Evolutionary conservation across 2,329 filamentous ascomycete genomes (phyloP), one percentile per base, ranked within the genome.

Genomic region (Colletotrichum abscissum): DNA sequence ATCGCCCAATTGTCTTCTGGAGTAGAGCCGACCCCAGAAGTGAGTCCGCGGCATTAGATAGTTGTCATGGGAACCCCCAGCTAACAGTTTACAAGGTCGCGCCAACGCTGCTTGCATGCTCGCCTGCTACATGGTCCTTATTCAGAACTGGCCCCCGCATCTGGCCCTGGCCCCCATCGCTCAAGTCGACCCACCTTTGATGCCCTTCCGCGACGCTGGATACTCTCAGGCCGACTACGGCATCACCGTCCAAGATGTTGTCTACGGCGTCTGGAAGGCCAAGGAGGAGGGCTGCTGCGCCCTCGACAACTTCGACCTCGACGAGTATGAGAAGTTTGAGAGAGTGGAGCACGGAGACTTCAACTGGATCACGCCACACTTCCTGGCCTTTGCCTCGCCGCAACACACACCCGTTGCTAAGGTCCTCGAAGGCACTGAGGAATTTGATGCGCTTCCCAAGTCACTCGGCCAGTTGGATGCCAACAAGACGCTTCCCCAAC

Each of bases 211-310:
- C 75, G 97, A 99, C 82, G 97, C 97, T 72, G 97, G 97, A 67
- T 99, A 99, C 88, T 98, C 95, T 84, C 96, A 98, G 84, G 97
- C 97, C 74, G 97, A 99, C 83, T 99, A 98, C 81, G 93, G 95
- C 67, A 91, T 99, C 78, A 98, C 93, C 72, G 95, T 99, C 56
- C 97, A 99, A 84, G 97, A 99, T 81, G 92, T 99, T 55, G 96
- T 99, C 8, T 99, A 99, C 80, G 97, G 97, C 73, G 95, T 99
- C 22, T 99, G 97, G 96, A 97, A 96, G 82, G 97, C 97, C 58
- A 99, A 98, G 87, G 97, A 99, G 81, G 94, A 98, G 83, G 93
- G 93, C 60, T 92, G 97, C 79, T 97, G 95, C 80, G 94, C 94
- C 67, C 87, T 99, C 73, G 95, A 97, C 81, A 95, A 97, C 81